Base-by-base conservation (phyloP, 495 filamentous ascomycete genomes). In the Jackrogersella multiformis region DNA sequence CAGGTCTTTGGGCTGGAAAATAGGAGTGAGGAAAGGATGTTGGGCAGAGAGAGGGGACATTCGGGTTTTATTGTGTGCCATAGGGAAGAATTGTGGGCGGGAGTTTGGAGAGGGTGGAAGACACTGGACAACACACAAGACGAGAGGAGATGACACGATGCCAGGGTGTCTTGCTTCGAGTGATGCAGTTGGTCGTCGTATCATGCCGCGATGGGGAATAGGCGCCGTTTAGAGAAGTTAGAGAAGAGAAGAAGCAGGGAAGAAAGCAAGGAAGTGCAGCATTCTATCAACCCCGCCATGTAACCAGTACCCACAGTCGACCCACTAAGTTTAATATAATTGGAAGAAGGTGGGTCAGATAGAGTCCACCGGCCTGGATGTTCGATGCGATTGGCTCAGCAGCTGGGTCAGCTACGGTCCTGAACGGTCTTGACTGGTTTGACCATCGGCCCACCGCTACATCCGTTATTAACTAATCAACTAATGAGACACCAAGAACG, bases 41-140 rank as follows among this genome's bases (percentile, higher is more conserved):
- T 79, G 79, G 80, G 80, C 79, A 78, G 74, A 76, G 79, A 79
- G 73, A 77, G 79, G 80, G 76, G 76, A 74, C 68, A 73, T 71
- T 76, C 71, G 71, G 79, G 75, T 81, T 81, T 82, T 82, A 82
- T 79, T 76, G 57, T 77, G 73, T 73, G 73, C 61, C 70, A 69
- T 69, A 69, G 61, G 66, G 21, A 60, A 53, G 23, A 61, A 56
- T 36, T 39, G 42, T 26, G 61, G 45, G 61, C 36, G 56, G 61
- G 67, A 61, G 64, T 16, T 44, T 21, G 41, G 41, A 44, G 18
- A 16, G 18, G 41, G 41, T 44, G n/a, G n/a, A n/a, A n/a, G n/a
- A n/a, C n/a, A n/a, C 7, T 69, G 67, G 67, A 61, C 67, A 69
- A 56, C 67, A 34, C 67, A 69, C 51, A 64, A 30, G 60, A 38